Conservation (phyloP, 2,329 filamentous ascomycete genomes). For the Hypoxylon sp. region DNA sequence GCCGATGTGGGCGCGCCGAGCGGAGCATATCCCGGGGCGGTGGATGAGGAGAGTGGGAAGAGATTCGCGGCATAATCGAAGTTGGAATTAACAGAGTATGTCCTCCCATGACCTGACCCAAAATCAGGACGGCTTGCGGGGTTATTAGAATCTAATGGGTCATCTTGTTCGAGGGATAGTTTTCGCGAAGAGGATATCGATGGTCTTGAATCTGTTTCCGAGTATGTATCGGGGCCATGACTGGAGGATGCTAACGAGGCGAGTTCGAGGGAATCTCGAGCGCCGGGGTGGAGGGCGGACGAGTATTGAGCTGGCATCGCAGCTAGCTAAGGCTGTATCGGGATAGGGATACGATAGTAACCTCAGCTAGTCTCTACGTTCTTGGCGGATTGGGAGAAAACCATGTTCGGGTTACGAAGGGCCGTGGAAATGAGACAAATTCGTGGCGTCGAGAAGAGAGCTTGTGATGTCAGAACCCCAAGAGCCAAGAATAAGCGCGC, state of each 20-base stretch:
- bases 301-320: constrained; percentile 61
- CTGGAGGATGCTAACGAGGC: constrained; percentile 93
- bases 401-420: constrained; percentile 39
- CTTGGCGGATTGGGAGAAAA: constrained; percentile 26
- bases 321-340: constrained; percentile 31
- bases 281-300: constrained; percentile 61
- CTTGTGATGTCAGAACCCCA: constrained; percentile 40
- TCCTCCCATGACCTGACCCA: constrained; percentile 70
- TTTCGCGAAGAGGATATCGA: constrained; percentile 93
- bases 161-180: constrained; percentile 88
- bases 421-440: constrained; percentile 16
- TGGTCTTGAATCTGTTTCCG: constrained; percentile 81
- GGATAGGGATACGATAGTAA: constrained; percentile 14
- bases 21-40: constrained; percentile 81
- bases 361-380: constrained; percentile 34
- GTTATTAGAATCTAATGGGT: constrained; percentile 78
- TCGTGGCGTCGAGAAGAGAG: constrained; percentile 19
- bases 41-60: constrained; percentile 90
- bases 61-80: constrained; percentile 97
- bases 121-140: constrained; percentile 61
- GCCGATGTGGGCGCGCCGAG: constrained; percentile 81
- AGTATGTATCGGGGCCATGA: constrained; percentile 70
- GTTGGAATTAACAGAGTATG: constrained; percentile 90
- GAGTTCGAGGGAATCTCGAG: constrained; percentile 95
- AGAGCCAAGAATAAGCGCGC: constrained; percentile 20